Evolutionary conservation across 2,329 filamentous ascomycete species (phyloP), one percentile per base, ranked within the genome.

Genomic region (Apiospora marii): DNA sequence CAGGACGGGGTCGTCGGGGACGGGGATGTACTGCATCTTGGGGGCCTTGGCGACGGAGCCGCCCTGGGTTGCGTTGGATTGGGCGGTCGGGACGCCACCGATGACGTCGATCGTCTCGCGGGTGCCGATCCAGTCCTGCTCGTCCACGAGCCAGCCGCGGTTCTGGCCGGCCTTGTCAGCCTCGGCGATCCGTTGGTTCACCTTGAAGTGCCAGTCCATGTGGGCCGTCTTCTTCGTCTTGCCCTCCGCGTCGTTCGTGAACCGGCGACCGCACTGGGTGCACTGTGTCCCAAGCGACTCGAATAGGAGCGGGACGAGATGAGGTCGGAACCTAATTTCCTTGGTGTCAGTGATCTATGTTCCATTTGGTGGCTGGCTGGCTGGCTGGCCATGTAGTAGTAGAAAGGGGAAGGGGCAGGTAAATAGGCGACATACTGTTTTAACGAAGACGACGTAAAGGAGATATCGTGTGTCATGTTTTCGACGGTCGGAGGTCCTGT

Each of bases 141-240:
- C 94, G 79, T 97, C 94, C 68, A 98, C 92, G 81, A 98, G 98
- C 94, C 95, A 98, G 82, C 94, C 97, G 46, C 96, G 92, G 79
- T 97, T 95, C 77, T 97, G 93, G 44, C 94, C 95, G 74, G 94
- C 90, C 81, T 94, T 96, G 79, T 94, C 92, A 19, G 93, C 92
- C 77, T 98, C 96, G 3, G 92, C 91, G 83, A 97, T 94, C 67
- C 95, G 92, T 79, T 95, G 93, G 79, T 98, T 96, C 34, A 96
- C 95, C 72, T 93, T 92, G 84, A 99, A 99, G 83, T 99, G 96
- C 96, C 96, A 99, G 83, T 99, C 96, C 87, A 99, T 92, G 81
- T 99, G 96, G 3, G 92, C 91, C 34, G 92, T 94, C 85, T 98
- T 98, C 85, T 93, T 93, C 80, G 92, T 92, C 78, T 91, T 93